phyloP scores from a whole-genome alignment of 257 asterid species.

The Solanum clarkiae region DNA sequence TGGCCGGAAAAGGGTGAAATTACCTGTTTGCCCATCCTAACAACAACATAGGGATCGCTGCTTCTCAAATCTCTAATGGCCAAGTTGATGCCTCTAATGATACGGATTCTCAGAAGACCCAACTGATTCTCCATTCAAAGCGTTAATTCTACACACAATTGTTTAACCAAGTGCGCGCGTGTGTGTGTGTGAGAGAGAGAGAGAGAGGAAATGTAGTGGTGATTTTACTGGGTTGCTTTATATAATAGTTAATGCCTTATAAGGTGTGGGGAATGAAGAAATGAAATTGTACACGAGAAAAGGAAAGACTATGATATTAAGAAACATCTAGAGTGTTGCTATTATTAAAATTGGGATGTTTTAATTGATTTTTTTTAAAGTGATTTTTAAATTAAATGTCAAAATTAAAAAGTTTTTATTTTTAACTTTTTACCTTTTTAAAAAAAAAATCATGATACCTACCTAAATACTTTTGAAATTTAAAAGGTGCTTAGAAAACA shows the following conservation, averaged over 20 bases:
- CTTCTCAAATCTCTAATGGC: slow-evolving; percentile 9
- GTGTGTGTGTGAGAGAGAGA: no score
- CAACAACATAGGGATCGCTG: slow-evolving; percentile 22
- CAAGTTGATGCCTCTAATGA: slow-evolving; percentile 10
- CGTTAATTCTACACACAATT: background rate
- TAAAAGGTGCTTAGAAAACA: no score
- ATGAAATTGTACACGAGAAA: background rate
- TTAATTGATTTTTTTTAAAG: no score
- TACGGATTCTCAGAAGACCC: slow-evolving; percentile 15
- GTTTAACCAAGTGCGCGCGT: no score
- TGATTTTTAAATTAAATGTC: no score
- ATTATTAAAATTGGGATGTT: no score
- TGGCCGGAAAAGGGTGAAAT: background rate
- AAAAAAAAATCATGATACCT: no score
- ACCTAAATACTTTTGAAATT: no score
- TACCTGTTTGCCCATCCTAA: slow-evolving; percentile 65
- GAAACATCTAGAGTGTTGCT: background rate
- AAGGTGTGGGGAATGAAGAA: background rate
- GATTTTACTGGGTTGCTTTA: background rate
- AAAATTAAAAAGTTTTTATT: no score
- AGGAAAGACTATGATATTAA: background rate
- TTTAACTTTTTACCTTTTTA: no score
- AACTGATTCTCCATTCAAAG: slow-evolving; percentile 4
- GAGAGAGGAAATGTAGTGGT: background rate
- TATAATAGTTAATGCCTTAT: background rate